A percentile compares a stretch with the other conserved stretches of the same genome.
These are phyloP conservation scores for Aspergillus cavernicola DNA, from an alignment of 495 filamentous ascomycete genomes.

Conservation along the genomic window DNA sequence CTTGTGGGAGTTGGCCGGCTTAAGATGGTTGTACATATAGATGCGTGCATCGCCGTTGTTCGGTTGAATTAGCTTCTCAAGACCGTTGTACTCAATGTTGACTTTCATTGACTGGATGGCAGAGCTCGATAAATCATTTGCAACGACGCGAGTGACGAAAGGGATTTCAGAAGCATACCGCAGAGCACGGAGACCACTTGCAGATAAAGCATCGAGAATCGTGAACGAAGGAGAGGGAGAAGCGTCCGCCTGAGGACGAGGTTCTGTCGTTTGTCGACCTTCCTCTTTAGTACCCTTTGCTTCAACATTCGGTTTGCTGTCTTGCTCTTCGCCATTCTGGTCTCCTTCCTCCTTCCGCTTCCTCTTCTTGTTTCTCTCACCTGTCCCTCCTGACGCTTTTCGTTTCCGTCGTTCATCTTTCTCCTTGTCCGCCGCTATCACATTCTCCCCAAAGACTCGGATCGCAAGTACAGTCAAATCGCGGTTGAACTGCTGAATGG, in stretches of 20 bases:
- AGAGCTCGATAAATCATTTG: slow-evolving; percentile 77
- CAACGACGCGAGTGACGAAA: slow-evolving; percentile 72
- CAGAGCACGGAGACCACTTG: slow-evolving; percentile 86
- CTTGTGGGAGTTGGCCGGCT: slow-evolving; percentile 10
- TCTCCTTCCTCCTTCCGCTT: slow-evolving; percentile 30
- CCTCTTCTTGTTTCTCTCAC: slow-evolving; percentile 48
- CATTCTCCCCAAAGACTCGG: slow-evolving; percentile 72
- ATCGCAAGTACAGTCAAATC: slow-evolving; percentile 92
- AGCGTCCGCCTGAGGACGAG: slow-evolving; percentile 12
- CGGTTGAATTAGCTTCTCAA: slow-evolving; percentile 64
- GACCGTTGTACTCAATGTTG: slow-evolving; percentile 79
- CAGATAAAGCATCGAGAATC: slow-evolving; percentile 92
- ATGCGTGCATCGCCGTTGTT: slow-evolving; percentile 76
- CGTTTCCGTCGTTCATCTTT: slow-evolving; percentile 37
- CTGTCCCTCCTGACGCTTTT: slow-evolving; percentile 36
- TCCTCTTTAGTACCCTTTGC: slow-evolving; percentile 3
- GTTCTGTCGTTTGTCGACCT: neutral
- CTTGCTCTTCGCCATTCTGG: slow-evolving; percentile 2
- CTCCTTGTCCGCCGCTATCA: slow-evolving; percentile 40
- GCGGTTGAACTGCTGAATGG: slow-evolving; percentile 97
- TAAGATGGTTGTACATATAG: slow-evolving; percentile 79
- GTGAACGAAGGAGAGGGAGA: slow-evolving; percentile 48
- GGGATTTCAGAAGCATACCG: slow-evolving; percentile 91
- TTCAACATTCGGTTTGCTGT: slow-evolving; percentile 2
- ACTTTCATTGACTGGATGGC: slow-evolving; percentile 77